Percentiles rank a stretch among this genome's conserved stretches.
These are phyloP conservation scores for Sechiopsis laciniata DNA, from an alignment of 306 rosid genomes.

Conservation along the genomic window DNA sequence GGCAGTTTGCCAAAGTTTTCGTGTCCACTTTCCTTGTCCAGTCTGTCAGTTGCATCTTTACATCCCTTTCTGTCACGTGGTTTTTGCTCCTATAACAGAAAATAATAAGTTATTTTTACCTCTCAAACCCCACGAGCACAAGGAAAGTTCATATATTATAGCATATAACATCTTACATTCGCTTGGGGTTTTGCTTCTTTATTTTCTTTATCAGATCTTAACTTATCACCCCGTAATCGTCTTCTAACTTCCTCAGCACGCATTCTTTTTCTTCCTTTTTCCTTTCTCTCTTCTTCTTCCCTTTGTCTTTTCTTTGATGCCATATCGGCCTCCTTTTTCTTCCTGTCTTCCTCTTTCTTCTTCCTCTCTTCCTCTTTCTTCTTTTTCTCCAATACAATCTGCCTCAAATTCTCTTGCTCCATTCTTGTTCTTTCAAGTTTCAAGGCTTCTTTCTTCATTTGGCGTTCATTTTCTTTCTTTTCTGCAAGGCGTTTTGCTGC, in stretches of 20 bases:
- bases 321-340: slow-evolving; percentile 62
- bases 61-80: slow-evolving; percentile 35
- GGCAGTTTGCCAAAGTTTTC: slow-evolving; percentile 25
- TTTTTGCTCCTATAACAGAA: slow-evolving; percentile 48
- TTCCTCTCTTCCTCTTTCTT: slow-evolving; percentile 60
- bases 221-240: slow-evolving; percentile 45
- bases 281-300: slow-evolving; percentile 72
- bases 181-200: slow-evolving; percentile 33
- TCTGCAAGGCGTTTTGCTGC: slow-evolving; percentile 72
- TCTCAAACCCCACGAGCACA: not conserved
- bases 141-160: slow-evolving; percentile 7
- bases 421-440: slow-evolving; percentile 55
- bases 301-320: slow-evolving; percentile 78
- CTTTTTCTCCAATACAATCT: slow-evolving; percentile 59
- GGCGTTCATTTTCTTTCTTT: slow-evolving; percentile 84
- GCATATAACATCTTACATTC: slow-evolving; percentile 34
- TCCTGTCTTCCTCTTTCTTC: slow-evolving; percentile 62
- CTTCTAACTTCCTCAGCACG: slow-evolving; percentile 55
- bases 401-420: slow-evolving; percentile 55
- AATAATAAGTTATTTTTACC: slow-evolving; percentile 16
- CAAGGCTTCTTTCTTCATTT: slow-evolving; percentile 73
- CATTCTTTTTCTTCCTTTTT: slow-evolving; percentile 66
- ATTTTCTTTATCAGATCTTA: slow-evolving; percentile 46
- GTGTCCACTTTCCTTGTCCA: slow-evolving; percentile 29
- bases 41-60: slow-evolving; percentile 33